Percentiles rank a stretch among this genome's conserved stretches.
Evolutionary conservation across 306 rosid species (phyloP).

Genomic region (Oxytropis ochrocephala): DNA sequence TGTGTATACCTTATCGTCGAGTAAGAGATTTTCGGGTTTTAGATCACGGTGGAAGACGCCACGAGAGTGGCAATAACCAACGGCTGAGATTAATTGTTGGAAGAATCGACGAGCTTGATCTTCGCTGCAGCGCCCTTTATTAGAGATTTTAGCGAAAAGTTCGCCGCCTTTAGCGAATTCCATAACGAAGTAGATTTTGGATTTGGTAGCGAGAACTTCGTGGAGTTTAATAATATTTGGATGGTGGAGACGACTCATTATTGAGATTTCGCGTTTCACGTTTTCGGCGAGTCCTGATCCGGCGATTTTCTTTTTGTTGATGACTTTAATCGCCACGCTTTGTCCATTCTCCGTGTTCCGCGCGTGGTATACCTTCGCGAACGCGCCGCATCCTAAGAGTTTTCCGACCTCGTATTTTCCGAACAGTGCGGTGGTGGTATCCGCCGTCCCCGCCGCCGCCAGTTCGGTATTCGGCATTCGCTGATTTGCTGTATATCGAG

Average conservation of each 20-base stretch:
- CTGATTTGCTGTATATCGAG: background rate
- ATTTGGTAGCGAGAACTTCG: constrained; percentile 61
- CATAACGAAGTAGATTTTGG: constrained; percentile 62
- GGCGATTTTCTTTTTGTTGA: constrained; percentile 54
- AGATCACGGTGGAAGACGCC: constrained; percentile 72
- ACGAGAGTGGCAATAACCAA: constrained; percentile 59
- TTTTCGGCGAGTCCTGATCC: constrained; percentile 29
- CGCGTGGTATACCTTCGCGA: constrained; percentile 71
- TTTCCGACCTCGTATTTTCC: constrained; percentile 59
- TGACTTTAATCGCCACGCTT: constrained; percentile 57
- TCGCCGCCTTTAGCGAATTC: constrained; percentile 72
- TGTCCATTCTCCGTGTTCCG: constrained; percentile 40
- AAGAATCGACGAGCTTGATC: constrained; percentile 42
- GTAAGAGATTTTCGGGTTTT: constrained; percentile 60
- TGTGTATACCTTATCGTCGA: constrained; percentile 34
- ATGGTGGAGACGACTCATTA: constrained; percentile 60
- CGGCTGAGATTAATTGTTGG: constrained; percentile 66
- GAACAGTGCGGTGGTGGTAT: constrained; percentile 26
- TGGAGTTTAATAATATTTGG: constrained; percentile 55
- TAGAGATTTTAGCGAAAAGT: constrained; percentile 41
- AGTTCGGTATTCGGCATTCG: constrained; percentile 3
- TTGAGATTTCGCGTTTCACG: constrained; percentile 58
- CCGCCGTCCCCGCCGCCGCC: background rate
- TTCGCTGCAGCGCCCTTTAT: constrained; percentile 47
- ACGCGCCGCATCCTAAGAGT: constrained; percentile 75